Evolutionary conservation across 352 stramenopile genomes (phyloP), one percentile per base, ranked within the genome.

Genomic region (Peronospora tabacina): DNA sequence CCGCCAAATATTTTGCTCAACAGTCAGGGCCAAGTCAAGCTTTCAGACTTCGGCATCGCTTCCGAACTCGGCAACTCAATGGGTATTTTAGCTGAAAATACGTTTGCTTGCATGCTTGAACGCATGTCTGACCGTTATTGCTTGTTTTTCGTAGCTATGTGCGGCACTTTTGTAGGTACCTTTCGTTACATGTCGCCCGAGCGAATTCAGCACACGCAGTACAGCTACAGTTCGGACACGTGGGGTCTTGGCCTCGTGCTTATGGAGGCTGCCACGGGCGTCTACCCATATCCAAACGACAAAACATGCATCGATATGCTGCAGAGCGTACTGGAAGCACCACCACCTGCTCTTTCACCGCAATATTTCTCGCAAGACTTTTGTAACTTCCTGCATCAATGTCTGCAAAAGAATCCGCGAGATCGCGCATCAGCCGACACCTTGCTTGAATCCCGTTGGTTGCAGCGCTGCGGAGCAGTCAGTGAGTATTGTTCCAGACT

Each of bases 21-120:
- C 61, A 81, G 68, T 17, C 66, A 83, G 15, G 94, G 94, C 12
- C 63, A 85, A 44, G 89, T 97, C 47, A 98, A 98, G 67, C 75
- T 99, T 42, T 97, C 90, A 32, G 96, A 99, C 68, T 98, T 98
- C 84, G 96, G 95, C 32, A 97, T 97, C 55, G 87, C 77, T 22
- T 87, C 62, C 4, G 86, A 96, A 63, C 58, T 93, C 55, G 58
- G 81, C 49, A 94, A 82, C 58, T 94, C 82, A n/a, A 85, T 89
- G 39, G 76, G 77, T 89, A 33, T 5, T 36, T 1, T 8, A 0
- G 55, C 61, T 9, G 11, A n/a, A n/a, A n/a, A n/a, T 20, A 9
- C 2, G 5, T 4, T 5, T 49, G 3, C 13, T 7, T 42, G 4
- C 10, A 39, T 34, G n/a, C 15, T 29, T 10, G 24, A 20, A 30